phyloP scores from a whole-genome alignment of 78 protist genomes.

The Dictyostelium brefeldianum region DNA sequence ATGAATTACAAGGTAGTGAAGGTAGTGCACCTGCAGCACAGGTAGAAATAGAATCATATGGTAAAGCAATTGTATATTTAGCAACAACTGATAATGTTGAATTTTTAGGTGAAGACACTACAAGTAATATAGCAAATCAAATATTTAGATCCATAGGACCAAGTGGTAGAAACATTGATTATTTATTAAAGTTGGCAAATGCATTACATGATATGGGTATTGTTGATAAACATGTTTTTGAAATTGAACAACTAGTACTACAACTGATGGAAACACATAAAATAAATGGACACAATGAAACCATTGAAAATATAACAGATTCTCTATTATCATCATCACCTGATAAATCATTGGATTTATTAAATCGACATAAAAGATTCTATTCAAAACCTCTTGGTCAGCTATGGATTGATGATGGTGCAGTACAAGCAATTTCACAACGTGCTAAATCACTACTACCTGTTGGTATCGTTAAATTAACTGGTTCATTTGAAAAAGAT shows the following conservation, averaged over 20 bases:
- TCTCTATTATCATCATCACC: constrained; percentile 26
- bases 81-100: constrained; percentile 53
- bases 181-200: constrained; percentile 58
- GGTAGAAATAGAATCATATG: neutral
- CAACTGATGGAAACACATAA: constrained; percentile 29
- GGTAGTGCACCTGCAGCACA: too few relatives aligned
- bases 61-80: constrained; percentile 72
- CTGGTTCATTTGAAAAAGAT: constrained; percentile 23
- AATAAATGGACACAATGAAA: constrained; percentile 3
- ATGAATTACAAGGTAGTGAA: too few relatives aligned
- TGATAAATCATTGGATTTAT: constrained; percentile 4
- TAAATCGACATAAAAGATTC: constrained; percentile 42
- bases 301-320: constrained; percentile 14
- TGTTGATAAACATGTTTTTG: constrained; percentile 68
- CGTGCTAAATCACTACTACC: constrained; percentile 65
- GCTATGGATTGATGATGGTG: constrained; percentile 60
- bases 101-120: constrained; percentile 51
- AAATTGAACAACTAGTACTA: constrained; percentile 25
- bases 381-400: constrained; percentile 41
- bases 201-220: constrained; percentile 55
- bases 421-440: constrained; percentile 65
- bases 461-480: constrained; percentile 35
- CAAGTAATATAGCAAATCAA: constrained; percentile 45
- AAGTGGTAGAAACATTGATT: constrained; percentile 79
- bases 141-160: constrained; percentile 76